Evolutionary conservation across 768 basidiomycete genomes (phyloP), one percentile per base, ranked within the genome.

Genomic region (Crucibulum laeve): DNA sequence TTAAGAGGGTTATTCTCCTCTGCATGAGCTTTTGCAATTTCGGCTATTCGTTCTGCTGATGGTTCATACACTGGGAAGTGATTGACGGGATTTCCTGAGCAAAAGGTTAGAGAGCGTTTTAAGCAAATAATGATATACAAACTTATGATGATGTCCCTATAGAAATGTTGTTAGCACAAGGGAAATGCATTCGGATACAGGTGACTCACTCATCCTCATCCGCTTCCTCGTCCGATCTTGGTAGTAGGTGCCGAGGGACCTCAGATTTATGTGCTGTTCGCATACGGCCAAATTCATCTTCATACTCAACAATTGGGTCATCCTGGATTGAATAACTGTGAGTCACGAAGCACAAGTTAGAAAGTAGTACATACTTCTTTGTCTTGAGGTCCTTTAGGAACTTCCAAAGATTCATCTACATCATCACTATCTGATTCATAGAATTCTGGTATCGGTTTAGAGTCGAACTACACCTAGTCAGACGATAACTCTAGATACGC

Each of bases 1-100:
- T 76, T 71, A 5, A 89, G 71, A 0, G 87, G 87, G 36, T 84
- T 86, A 49, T 84, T 76, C 25, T 77, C 72, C 50, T 93, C 89
- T 2, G 82, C 75, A 30, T 79, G 68, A 13, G 80, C 77, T 44
- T 82, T 82, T 44, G 77, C 79, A 42, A 93, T 84, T 44, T 84
- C 81, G 3, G 85, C 83, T 36, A 87, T 63, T 5, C 84, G 79
- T 47, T 94, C 93, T 1, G 77, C 79, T 8, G 90, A 82, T 4
- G 88, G 93, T 53, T 87, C 81, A 54, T 91, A 97, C 0, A 85
- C 80, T 0, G 94, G 94, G 64, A 93, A 97, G 60, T 89, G 81
- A 50, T 84, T 79, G 22, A 82, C 77, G 11, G 91, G 89, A 56
- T 91, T 89, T 38, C 80, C 91, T 92, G n/a, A 49, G 25, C 42